Percentiles rank a stretch among this genome's conserved stretches.
Conservation (phyloP, 306 rosid species). For the Prosopis cineraria region DNA sequence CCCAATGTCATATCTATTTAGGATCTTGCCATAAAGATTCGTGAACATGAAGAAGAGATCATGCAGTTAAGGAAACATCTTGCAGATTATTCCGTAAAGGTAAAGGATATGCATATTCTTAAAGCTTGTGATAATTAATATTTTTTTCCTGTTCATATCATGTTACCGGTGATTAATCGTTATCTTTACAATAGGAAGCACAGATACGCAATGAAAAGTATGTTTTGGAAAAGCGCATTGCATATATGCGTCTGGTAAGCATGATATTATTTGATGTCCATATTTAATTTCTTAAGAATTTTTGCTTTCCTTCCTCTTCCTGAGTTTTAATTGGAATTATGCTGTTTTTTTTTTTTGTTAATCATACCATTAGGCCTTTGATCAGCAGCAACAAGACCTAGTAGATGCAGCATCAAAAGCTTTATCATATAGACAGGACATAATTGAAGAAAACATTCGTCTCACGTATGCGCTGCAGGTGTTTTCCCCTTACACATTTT, state of each 20-base stretch:
- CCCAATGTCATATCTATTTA: conserved; percentile 33
- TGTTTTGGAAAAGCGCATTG: conserved; percentile 88
- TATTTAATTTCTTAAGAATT: conserved; percentile 29
- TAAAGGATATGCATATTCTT: conserved; percentile 36
- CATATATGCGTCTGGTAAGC: conserved; percentile 95
- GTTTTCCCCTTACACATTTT: neutral
- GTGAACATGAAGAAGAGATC: conserved; percentile 86
- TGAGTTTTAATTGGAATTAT: conserved; percentile 30
- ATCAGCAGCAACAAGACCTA: conserved; percentile 71
- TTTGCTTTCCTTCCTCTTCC: neutral
- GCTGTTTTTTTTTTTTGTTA: conserved; percentile 19
- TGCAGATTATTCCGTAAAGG: conserved; percentile 88
- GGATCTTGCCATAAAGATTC: conserved; percentile 68
- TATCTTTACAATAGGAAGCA: conserved; percentile 62
- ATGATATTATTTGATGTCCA: neutral
- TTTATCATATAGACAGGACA: conserved; percentile 78
- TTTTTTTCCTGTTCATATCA: conserved; percentile 5
- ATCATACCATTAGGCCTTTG: conserved; percentile 54
- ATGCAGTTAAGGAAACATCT: conserved; percentile 77
- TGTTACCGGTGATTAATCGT: conserved; percentile 29
- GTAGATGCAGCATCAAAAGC: conserved; percentile 71
- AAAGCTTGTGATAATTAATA: conserved; percentile 9
- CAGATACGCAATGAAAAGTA: conserved; percentile 82
- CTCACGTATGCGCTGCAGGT: conserved; percentile 75
- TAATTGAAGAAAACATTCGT: conserved; percentile 95